Evolutionary conservation across 2,329 filamentous ascomycete species (phyloP).

Genomic region (Trichoderma guizhouense): DNA sequence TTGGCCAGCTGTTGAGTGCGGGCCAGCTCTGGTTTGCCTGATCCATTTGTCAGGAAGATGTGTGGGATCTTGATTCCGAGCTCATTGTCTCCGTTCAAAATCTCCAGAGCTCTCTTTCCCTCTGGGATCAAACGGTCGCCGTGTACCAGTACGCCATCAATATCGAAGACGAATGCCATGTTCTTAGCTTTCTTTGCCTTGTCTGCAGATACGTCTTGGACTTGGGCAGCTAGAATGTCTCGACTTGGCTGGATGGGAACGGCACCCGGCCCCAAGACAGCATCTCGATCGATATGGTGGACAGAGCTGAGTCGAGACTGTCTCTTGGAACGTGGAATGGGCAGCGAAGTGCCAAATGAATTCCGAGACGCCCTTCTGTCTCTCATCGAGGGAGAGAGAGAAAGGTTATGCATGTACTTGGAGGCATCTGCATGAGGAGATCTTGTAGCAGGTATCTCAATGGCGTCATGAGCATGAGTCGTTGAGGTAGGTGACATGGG

Average conservation of each 20-base stretch:
- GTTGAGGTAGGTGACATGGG: conserved; percentile 7
- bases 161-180: conserved; percentile 13
- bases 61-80: conserved; percentile 9
- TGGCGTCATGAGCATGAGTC: not conserved
- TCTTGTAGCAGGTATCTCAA: conserved; percentile 4
- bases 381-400: conserved; percentile 8
- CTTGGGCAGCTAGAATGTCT: conserved; percentile 4
- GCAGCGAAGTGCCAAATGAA: conserved; percentile 4
- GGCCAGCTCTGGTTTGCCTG: conserved; percentile 10
- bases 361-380: not conserved
- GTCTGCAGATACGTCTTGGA: conserved; percentile 8
- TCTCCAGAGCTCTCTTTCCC: conserved; percentile 9
- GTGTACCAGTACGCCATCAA: conserved; percentile 7
- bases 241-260: not conserved
- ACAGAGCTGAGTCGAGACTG: conserved; percentile 13
- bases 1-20: conserved; percentile 7
- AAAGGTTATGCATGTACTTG: conserved; percentile 10
- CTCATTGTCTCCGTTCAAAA: conserved; percentile 9
- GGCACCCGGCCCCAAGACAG: not conserved
- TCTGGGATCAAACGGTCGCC: conserved; percentile 1
- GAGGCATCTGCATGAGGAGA: conserved; percentile 12
- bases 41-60: conserved; percentile 6
- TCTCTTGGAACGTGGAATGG: conserved; percentile 5
- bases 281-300: conserved; percentile 4
- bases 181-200: conserved; percentile 12